phyloP scores from a whole-genome alignment of 257 asterid species.

The Thymus quinquecostatus region DNA sequence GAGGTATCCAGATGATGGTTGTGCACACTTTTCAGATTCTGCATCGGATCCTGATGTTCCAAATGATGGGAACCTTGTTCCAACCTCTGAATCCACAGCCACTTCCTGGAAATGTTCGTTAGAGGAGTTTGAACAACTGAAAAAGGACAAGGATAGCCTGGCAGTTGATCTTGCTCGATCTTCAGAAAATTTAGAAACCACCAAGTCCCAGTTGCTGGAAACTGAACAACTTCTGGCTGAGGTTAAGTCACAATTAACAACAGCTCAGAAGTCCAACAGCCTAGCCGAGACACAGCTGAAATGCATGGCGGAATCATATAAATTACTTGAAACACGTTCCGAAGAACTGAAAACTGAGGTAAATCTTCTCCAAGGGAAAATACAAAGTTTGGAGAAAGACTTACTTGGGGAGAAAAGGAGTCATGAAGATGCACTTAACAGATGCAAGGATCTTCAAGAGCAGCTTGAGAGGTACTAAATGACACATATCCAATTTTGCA shows the following conservation, averaged over 20 bases:
- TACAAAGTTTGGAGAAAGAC: slow-evolving; percentile 61
- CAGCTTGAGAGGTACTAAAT: slow-evolving; percentile 65
- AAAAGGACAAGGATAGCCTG: slow-evolving; percentile 72
- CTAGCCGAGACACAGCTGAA: slow-evolving; percentile 96
- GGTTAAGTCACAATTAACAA: slow-evolving; percentile 73
- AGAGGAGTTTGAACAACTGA: slow-evolving; percentile 87
- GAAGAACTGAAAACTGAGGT: slow-evolving; percentile 75
- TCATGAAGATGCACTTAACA: slow-evolving; percentile 58
- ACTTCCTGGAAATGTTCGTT: slow-evolving; percentile 74
- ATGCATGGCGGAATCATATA: slow-evolving; percentile 98
- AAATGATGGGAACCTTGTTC: slow-evolving; percentile 76
- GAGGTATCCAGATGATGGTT: slow-evolving; percentile 59
- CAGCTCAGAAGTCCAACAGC: slow-evolving; percentile 77
- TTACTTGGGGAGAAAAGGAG: slow-evolving; percentile 69
- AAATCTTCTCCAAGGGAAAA: slow-evolving; percentile 59
- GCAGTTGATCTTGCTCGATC: slow-evolving; percentile 61
- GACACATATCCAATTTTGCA: slow-evolving; percentile 8
- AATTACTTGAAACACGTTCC: slow-evolving; percentile 74
- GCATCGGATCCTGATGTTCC: slow-evolving; percentile 80
- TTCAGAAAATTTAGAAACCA: slow-evolving; percentile 59
- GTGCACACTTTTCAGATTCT: slow-evolving; percentile 72
- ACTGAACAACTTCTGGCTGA: slow-evolving; percentile 78
- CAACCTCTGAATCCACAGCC: slow-evolving; percentile 69
- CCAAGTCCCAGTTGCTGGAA: slow-evolving; percentile 66
- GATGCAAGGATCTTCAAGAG: slow-evolving; percentile 75